A percentile compares a stretch with the other conserved stretches of the same genome.
These are phyloP conservation scores for Nymphaea colorata DNA, from an alignment of 164 flowering plant genomes.

Conservation along the genomic window DNA sequence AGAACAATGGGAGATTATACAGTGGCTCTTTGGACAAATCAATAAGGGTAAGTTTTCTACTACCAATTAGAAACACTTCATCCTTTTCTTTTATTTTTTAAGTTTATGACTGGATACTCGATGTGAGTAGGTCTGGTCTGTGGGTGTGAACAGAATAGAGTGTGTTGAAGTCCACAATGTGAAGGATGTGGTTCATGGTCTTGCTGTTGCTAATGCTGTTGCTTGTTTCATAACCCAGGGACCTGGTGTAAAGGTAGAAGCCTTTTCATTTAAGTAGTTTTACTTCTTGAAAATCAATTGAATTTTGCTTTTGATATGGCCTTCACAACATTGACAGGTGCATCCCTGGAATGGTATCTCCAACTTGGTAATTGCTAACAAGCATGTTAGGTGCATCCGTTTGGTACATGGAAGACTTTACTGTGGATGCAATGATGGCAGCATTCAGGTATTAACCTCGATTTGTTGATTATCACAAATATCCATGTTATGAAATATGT, in stretches of 20 bases:
- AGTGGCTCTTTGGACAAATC: slow-evolving; percentile 75
- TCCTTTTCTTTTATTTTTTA: neutral
- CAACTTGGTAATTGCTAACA: slow-evolving; percentile 36
- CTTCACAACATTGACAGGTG: slow-evolving; percentile 22
- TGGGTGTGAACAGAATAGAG: slow-evolving; percentile 31
- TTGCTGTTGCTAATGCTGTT: slow-evolving; percentile 48
- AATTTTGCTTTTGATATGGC: no score
- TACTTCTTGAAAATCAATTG: neutral
- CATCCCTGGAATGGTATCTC: slow-evolving; percentile 68
- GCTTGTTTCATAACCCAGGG: slow-evolving; percentile 73
- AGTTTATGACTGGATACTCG: neutral
- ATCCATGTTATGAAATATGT: no score
- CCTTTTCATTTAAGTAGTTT: neutral
- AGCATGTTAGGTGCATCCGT: slow-evolving; percentile 50
- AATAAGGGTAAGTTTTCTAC: slow-evolving; percentile 30
- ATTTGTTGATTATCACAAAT: neutral
- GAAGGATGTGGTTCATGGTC: slow-evolving; percentile 60
- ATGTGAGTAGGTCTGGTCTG: slow-evolving; percentile 50
- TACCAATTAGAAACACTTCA: no score
- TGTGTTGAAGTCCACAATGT: slow-evolving; percentile 56
- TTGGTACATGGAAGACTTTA: slow-evolving; percentile 58
- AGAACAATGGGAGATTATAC: slow-evolving; percentile 45
- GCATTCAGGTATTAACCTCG: slow-evolving; percentile 48
- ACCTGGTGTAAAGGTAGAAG: slow-evolving; percentile 62
- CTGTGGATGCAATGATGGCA: slow-evolving; percentile 65